Base-by-base conservation (phyloP, 2,329 filamentous ascomycete species). In the Amauroascus niger region DNA sequence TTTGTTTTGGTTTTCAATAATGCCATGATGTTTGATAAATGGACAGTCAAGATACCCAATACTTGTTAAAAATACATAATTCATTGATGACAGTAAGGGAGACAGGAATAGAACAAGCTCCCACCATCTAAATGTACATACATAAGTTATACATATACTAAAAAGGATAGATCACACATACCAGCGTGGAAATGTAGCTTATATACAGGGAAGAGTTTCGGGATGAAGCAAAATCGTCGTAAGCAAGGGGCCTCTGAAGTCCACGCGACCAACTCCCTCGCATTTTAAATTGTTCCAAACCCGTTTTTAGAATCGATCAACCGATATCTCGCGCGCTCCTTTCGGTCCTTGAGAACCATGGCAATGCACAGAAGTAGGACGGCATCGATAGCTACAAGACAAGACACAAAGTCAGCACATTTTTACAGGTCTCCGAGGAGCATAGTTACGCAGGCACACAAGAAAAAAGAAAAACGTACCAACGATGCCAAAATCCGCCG, bases 281-380 rank as follows among this genome's bases (percentile, higher is more conserved):
- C 24, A 28, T 8, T 49, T 50, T 72, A 78, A 66, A 79, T 79
- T 30, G 74, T 70, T 49, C 76, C 69, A 59, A 72, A 71, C 50
- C 82, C 80, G 58, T 70, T 79, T 80, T 93, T 93, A 76, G 88
- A 82, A 65, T 91, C 87, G 63, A 93, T 90, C 64, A 86, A 78
- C 55, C 82, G 80, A 72, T 88, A 93, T 56, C 87, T 78, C 69
- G 86, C 82, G 63, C 81, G 80, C 73, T 93, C 87, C 71, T 85
- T 86, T 65, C 87, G 82, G 63, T 88, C 83, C 76, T 89, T 90
- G 62, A 88, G 75, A 43, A 93, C 75, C 70, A 88, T 88, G 28
- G 84, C 83, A 11, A 84, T 82, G 60, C 81, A 79, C 53, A 91
- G 73, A 60, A 91, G 72, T 47, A 91, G 74, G 49, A 87, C 64